Percentiles rank a stretch among this genome's conserved stretches.
Evolutionary conservation across 495 filamentous ascomycete genomes (phyloP).

Genomic region (Apodospora peruviana): DNA sequence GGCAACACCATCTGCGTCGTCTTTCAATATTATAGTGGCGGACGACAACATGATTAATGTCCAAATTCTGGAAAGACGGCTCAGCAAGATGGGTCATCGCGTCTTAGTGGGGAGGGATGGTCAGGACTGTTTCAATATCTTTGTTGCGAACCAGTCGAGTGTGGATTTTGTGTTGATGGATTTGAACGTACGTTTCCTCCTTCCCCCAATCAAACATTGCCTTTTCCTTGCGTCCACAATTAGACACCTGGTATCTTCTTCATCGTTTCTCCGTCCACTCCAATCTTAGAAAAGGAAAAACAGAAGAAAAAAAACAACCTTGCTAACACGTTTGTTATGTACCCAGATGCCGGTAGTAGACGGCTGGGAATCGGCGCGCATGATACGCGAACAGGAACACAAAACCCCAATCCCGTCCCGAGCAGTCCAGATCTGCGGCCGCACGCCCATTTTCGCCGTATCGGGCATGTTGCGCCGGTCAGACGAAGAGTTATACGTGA

Average conservation of each 20-base stretch:
- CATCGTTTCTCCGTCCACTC: neutral
- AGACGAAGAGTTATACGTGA: constrained; percentile 11
- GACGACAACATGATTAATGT: constrained; percentile 83
- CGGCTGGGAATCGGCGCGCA: constrained; percentile 11
- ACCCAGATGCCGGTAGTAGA: constrained; percentile 20
- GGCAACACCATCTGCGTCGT: constrained; percentile 15
- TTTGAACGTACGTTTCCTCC: constrained; percentile 13
- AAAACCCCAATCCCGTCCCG: constrained; percentile 11
- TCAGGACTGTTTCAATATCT: constrained; percentile 65
- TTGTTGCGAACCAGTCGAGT: constrained; percentile 25
- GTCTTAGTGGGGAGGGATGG: constrained; percentile 70
- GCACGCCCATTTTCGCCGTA: constrained; percentile 16
- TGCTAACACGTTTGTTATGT: neutral
- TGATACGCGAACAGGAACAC: constrained; percentile 17
- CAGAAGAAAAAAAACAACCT: neutral
- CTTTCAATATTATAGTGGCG: constrained; percentile 63
- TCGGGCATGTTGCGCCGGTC: constrained; percentile 18
- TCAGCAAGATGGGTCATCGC: constrained; percentile 66
- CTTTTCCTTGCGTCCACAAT: neutral
- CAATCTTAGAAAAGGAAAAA: too few species aligned
- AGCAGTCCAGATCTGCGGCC: constrained; percentile 12
- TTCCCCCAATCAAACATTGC: neutral
- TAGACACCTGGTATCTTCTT: neutral
- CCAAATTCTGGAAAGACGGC: constrained; percentile 67
- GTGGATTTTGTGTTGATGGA: constrained; percentile 22